Conservation (phyloP, 2,329 filamentous ascomycete genomes). For the Pseudocercospora fijiensis region DNA sequence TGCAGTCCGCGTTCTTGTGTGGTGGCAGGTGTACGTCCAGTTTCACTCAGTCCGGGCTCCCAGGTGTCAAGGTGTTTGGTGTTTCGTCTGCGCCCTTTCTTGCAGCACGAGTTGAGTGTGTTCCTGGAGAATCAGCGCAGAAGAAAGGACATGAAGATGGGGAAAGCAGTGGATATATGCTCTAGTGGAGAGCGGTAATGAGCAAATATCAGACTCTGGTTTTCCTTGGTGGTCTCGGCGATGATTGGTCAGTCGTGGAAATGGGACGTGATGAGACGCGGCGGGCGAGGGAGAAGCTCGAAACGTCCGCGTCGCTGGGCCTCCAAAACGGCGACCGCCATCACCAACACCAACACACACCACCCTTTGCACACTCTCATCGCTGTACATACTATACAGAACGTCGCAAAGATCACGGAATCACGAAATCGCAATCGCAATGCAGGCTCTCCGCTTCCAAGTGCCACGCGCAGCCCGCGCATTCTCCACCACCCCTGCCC, state of each 20-base stretch:
- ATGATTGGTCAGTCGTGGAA: background rate
- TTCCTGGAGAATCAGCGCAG: background rate
- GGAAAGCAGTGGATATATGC: background rate
- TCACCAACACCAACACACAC: background rate
- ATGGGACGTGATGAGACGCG: background rate
- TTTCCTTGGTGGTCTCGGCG: background rate
- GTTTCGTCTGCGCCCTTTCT: too few species aligned
- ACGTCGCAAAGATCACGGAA: slow-evolving; percentile 3
- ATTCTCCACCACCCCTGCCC: slow-evolving; percentile 69
- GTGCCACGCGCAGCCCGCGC: slow-evolving; percentile 50
- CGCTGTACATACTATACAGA: slow-evolving; percentile 9
- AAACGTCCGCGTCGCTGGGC: background rate
- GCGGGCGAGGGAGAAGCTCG: too few species aligned
- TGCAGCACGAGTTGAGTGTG: too few species aligned
- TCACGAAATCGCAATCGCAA: slow-evolving; percentile 18
- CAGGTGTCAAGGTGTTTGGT: background rate
- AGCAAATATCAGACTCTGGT: background rate
- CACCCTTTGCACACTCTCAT: slow-evolving; percentile 3
- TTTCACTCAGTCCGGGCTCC: background rate
- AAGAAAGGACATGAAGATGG: background rate
- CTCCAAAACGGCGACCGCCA: background rate
- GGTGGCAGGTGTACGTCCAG: background rate
- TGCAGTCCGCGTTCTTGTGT: too few species aligned
- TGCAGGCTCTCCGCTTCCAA: slow-evolving; percentile 54
- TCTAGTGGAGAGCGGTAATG: background rate